phyloP scores from a whole-genome alignment of 176 grass and related monocot species.

The Melocanna baccifera region DNA sequence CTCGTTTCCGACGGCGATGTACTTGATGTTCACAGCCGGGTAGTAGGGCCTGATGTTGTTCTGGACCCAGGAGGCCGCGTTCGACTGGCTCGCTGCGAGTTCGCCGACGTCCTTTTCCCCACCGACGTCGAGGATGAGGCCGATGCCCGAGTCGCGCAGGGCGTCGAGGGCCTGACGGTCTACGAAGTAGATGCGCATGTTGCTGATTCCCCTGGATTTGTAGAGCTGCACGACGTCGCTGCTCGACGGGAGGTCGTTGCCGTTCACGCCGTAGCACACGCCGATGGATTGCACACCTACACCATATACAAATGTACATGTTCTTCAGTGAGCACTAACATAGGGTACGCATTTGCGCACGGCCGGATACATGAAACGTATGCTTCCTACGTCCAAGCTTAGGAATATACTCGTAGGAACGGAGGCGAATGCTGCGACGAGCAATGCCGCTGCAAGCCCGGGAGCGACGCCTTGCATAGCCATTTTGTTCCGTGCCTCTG shows the following conservation, averaged over 20 bases:
- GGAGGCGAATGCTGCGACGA: background rate
- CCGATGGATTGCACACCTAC: slow-evolving; percentile 48
- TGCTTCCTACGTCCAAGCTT: background rate
- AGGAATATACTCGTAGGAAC: background rate
- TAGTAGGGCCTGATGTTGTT: slow-evolving; percentile 30
- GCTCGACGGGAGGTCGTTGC: slow-evolving; percentile 31
- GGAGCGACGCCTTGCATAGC: background rate
- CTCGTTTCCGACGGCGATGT: slow-evolving; percentile 63
- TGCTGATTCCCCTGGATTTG: too few relatives aligned
- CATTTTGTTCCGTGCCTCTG: background rate
- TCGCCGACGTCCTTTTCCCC: background rate
- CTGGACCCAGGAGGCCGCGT: slow-evolving; percentile 28
- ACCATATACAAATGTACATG: background rate
- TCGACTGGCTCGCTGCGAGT: slow-evolving; percentile 16
- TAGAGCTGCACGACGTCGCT: too few relatives aligned
- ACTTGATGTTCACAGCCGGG: background rate
- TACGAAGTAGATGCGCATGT: slow-evolving; percentile 43
- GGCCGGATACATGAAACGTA: background rate
- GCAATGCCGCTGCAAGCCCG: background rate
- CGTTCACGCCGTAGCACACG: slow-evolving; percentile 44
- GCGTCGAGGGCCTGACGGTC: slow-evolving; percentile 28
- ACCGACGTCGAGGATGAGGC: slow-evolving; percentile 41
- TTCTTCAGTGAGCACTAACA: background rate
- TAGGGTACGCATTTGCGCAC: background rate
- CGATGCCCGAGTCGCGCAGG: slow-evolving; percentile 41